Conservation (phyloP, 208 protist genomes). For the Crithidia thermophila region DNA sequence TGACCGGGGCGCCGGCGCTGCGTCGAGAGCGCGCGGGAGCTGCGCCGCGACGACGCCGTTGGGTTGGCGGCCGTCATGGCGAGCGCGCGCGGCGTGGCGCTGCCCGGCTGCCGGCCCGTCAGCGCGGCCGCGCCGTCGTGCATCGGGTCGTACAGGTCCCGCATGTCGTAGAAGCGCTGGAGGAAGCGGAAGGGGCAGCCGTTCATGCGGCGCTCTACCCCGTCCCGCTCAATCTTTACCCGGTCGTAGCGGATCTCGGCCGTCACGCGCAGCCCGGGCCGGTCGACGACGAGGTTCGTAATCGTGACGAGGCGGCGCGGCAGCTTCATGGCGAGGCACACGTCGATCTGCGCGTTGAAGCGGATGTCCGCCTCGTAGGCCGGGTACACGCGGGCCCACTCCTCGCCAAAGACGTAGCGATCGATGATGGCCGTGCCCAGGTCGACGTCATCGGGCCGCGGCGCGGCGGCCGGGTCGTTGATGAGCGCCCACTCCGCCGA, state of each 20-base stretch:
- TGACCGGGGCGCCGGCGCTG: slow-evolving; percentile 11
- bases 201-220: slow-evolving; percentile 67
- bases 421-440: slow-evolving; percentile 57
- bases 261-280: slow-evolving; percentile 77
- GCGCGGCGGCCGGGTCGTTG: slow-evolving; percentile 18
- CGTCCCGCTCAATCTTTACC: slow-evolving; percentile 46
- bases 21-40: slow-evolving; percentile 7
- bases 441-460: slow-evolving; percentile 48
- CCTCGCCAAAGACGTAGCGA: slow-evolving; percentile 80
- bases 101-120: slow-evolving; percentile 2
- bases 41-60: slow-evolving; percentile 5
- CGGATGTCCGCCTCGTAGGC: slow-evolving; percentile 60
- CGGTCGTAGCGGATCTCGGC: slow-evolving; percentile 70
- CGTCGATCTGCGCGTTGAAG: slow-evolving; percentile 76
- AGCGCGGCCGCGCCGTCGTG: slow-evolving; percentile 24
- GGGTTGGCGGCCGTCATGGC: background rate
- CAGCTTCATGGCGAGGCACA: slow-evolving; percentile 73
- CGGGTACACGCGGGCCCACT: slow-evolving; percentile 73
- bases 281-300: slow-evolving; percentile 55
- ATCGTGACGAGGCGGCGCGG: slow-evolving; percentile 73
- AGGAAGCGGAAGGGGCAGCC: slow-evolving; percentile 75
- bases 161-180: slow-evolving; percentile 77
- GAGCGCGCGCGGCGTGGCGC: background rate
- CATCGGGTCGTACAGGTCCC: slow-evolving; percentile 50
- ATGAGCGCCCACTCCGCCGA: slow-evolving; percentile 22